phyloP scores from a whole-genome alignment of 305 asterid species.

The Petunia hybrid region DNA sequence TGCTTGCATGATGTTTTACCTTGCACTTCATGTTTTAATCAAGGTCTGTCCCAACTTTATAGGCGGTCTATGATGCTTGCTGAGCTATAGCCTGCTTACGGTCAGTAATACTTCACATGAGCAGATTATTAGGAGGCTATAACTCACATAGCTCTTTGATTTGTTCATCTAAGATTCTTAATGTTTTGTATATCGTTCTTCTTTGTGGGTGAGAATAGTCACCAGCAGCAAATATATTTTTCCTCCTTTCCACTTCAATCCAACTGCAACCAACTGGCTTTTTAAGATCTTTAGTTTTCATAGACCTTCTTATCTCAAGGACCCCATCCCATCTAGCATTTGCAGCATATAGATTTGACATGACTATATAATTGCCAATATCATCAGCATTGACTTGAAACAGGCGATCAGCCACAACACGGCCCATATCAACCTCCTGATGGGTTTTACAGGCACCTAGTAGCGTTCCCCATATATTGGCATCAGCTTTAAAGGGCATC shows the following conservation, averaged over 20 bases:
- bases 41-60: too few relatives aligned
- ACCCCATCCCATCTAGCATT: slow-evolving; percentile 89
- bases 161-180: slow-evolving; percentile 67
- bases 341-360: slow-evolving; percentile 82
- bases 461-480: slow-evolving; percentile 78
- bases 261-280: slow-evolving; percentile 98
- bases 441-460: slow-evolving; percentile 83
- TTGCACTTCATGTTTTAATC: too few relatives aligned
- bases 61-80: too few relatives aligned
- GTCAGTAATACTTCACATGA: neutral
- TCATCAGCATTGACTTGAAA: slow-evolving; percentile 52
- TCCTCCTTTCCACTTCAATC: slow-evolving; percentile 74
- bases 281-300: slow-evolving; percentile 71
- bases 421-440: slow-evolving; percentile 69
- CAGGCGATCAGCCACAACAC: slow-evolving; percentile 58
- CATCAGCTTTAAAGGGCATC: slow-evolving; percentile 71
- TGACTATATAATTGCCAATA: slow-evolving; percentile 74
- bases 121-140: neutral
- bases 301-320: slow-evolving; percentile 72
- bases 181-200: slow-evolving; percentile 50
- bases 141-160: slow-evolving; percentile 49
- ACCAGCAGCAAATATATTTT: slow-evolving; percentile 73
- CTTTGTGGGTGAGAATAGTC: slow-evolving; percentile 74
- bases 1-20: too few relatives aligned
- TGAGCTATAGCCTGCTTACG: too few relatives aligned